phyloP scores from a whole-genome alignment of 768 basidiomycete species.

The Galerina marginata region DNA sequence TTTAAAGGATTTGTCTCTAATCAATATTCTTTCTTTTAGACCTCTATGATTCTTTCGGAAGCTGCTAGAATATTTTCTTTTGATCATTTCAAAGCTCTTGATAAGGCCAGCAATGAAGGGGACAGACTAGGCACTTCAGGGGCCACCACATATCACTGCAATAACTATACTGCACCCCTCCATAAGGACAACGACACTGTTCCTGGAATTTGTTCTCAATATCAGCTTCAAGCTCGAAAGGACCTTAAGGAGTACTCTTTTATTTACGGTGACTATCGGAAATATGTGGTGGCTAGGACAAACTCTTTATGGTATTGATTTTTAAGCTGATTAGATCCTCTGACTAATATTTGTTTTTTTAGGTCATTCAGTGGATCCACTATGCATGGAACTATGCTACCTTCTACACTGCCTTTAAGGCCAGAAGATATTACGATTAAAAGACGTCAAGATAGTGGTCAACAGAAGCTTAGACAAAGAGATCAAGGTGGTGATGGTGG shows the following conservation, averaged over 20 bases:
- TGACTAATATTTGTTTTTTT: no score
- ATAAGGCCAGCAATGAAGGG: background rate
- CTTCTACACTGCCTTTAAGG: no score
- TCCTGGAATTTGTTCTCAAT: slow-evolving; percentile 8
- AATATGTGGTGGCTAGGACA: slow-evolving; percentile 4
- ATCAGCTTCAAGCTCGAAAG: slow-evolving; percentile 6
- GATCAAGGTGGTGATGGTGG: no score
- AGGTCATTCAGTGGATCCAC: no score
- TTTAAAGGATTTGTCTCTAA: background rate
- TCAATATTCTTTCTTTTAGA: background rate
- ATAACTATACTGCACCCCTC: slow-evolving; percentile 11
- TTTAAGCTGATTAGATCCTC: no score
- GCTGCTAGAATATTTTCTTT: background rate
- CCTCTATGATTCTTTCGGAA: background rate
- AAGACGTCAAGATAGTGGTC: no score
- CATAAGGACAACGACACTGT: slow-evolving; percentile 2
- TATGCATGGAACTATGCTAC: no score
- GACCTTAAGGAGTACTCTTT: slow-evolving; percentile 1
- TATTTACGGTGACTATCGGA: slow-evolving; percentile 9
- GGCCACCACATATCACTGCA: background rate
- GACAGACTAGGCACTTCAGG: slow-evolving; percentile 7
- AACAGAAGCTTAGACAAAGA: no score
- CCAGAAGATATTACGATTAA: no score
- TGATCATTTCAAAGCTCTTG: background rate
- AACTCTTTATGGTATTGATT: slow-evolving; percentile 3